A percentile compares a stretch with the other conserved stretches of the same genome.
phyloP scores from a whole-genome alignment of 441 rosid genomes.

The Aleurites moluccanus region DNA sequence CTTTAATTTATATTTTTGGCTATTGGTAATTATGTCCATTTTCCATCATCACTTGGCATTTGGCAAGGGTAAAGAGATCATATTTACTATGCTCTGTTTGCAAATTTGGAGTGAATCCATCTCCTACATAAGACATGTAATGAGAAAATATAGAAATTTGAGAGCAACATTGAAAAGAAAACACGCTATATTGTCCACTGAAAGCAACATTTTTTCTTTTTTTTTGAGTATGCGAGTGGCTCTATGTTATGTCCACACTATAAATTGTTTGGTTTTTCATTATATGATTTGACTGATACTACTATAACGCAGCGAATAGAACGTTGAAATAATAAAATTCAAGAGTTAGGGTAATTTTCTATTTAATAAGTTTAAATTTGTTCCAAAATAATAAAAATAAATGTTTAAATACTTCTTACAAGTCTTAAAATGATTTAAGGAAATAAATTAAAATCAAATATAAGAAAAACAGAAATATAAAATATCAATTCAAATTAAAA shows the following conservation, averaged over 20 bases:
- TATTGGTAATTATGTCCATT: not conserved
- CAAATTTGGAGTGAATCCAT: constrained; percentile 5
- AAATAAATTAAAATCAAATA: too few relatives aligned
- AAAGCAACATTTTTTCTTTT: constrained; percentile 15
- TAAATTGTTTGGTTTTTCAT: constrained; percentile 4
- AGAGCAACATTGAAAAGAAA: constrained; percentile 10
- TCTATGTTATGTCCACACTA: not conserved
- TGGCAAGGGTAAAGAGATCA: not conserved
- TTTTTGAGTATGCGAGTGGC: not conserved
- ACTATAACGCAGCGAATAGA: too few relatives aligned
- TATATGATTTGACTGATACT: constrained; percentile 20
- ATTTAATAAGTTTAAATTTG: too few relatives aligned
- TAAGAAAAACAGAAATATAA: too few relatives aligned
- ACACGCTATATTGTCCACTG: not conserved
- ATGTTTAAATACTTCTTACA: too few relatives aligned
- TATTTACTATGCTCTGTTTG: not conserved
- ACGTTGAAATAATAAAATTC: too few relatives aligned
- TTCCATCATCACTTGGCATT: not conserved
- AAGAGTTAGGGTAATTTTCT: too few relatives aligned
- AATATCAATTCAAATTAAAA: too few relatives aligned
- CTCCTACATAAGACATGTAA: not conserved
- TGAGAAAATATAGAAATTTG: constrained; percentile 10
- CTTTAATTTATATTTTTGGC: not conserved
- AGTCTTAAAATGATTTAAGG: too few relatives aligned
- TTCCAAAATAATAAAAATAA: too few relatives aligned